Base-by-base conservation (phyloP, 139 green algal genomes). In the Tetratostichococcus sp. region DNA sequence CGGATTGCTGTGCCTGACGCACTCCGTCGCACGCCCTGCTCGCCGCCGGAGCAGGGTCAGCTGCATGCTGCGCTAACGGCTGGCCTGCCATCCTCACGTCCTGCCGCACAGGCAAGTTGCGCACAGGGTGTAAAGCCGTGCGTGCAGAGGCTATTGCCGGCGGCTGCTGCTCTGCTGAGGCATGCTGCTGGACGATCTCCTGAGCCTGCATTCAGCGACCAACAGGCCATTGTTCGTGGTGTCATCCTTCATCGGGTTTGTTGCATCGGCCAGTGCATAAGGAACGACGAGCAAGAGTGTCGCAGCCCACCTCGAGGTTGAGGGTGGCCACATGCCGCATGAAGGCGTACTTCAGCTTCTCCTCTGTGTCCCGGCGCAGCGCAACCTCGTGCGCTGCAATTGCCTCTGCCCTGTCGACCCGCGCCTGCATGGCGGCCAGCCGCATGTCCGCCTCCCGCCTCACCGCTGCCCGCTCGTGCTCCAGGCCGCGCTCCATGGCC, bases 261-360 rank as follows among this genome's bases (percentile, higher is more conserved):
- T n/a, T n/a, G n/a, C n/a, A n/a, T n/a, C n/a, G n/a, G n/a, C n/a
- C n/a, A n/a, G n/a, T n/a, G n/a, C n/a, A n/a, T n/a, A n/a, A n/a
- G n/a, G n/a, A n/a, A n/a, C n/a, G n/a, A n/a, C n/a, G n/a, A n/a
- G n/a, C n/a, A 50, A 50, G 39, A 50, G 39, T 50, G 39, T 11
- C 6, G 39, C 11, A 11, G 39, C 39, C 39, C 17, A 62, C 50
- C 50, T 62, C 50, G 2, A 62, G 50, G 50, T 62, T 62, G 11
- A 62, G 50, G 14, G 50, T 26, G 50, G 17, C 14, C 11, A 62
- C 50, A 62, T 26, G 17, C 0, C 73, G 62, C 68, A 82, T 42
- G 33, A 84, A 70, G 43, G 82, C 77, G 0, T 73, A 70, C 74
- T 78, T 80, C 25, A 83, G 75, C 62, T 77, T 72, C 31, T 75